Percentiles rank a stretch among this genome's conserved stretches.
These are phyloP conservation scores for Elaeis guineensis DNA, from an alignment of 176 grass and related monocot genomes.

Conservation along the genomic window DNA sequence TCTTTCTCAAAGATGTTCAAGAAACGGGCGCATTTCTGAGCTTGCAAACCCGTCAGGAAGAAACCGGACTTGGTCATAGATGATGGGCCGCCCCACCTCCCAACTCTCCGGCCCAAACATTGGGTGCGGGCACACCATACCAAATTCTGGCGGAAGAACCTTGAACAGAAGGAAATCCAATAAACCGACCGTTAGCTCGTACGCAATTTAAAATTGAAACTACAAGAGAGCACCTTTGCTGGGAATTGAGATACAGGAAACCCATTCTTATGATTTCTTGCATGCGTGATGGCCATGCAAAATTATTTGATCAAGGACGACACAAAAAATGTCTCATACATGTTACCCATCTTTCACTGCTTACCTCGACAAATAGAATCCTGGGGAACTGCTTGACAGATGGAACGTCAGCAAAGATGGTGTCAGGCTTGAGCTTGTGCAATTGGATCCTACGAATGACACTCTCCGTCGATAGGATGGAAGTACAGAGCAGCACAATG, in stretches of 20 bases:
- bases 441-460: conserved; percentile 41
- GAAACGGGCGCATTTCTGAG: conserved; percentile 36
- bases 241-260: too few species aligned
- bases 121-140: conserved; percentile 55
- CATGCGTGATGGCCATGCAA: too few species aligned
- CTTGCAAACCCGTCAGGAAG: conserved; percentile 30
- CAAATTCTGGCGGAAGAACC: conserved; percentile 48
- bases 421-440: conserved; percentile 38
- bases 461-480: conserved; percentile 52
- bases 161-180: neutral
- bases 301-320: too few species aligned
- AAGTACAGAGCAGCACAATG: conserved; percentile 59
- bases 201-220: too few species aligned
- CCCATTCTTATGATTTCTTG: too few species aligned
- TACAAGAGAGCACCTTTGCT: too few species aligned
- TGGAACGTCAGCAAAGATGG: conserved; percentile 59
- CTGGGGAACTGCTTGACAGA: conserved; percentile 69
- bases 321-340: too few species aligned
- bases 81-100: conserved; percentile 45
- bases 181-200: too few species aligned
- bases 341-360: neutral
- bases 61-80: conserved; percentile 59
- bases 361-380: conserved; percentile 64
- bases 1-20: conserved; percentile 56
- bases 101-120: conserved; percentile 69